These are phyloP conservation scores for Lithospermum erythrorhizon DNA, from an alignment of 257 asterid genomes.

Conservation along the genomic window DNA sequence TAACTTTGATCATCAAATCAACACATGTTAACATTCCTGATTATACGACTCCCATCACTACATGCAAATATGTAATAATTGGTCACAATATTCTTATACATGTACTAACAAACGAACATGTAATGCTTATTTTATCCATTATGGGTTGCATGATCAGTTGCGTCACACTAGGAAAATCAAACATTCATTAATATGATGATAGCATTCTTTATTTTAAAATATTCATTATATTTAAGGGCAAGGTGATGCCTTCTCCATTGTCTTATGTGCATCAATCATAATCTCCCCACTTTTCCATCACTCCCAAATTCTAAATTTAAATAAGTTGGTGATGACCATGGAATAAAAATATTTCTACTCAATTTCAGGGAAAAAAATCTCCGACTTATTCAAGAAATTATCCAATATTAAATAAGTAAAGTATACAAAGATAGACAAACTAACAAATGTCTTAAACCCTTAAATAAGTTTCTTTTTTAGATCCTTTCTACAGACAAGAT, in stretches of 20 bases:
- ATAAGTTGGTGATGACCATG: not conserved
- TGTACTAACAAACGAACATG: too few species aligned
- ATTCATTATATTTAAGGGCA: not conserved
- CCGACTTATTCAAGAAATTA: too few species aligned
- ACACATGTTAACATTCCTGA: too few species aligned
- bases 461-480: not conserved
- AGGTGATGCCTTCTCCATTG: not conserved
- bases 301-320: not conserved
- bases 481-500: not conserved
- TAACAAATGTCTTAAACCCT: not conserved
- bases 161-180: too few species aligned
- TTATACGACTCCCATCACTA: too few species aligned
- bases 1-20: too few species aligned
- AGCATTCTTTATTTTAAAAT: not conserved
- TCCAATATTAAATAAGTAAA: too few species aligned
- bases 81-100: too few species aligned
- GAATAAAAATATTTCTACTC: not conserved
- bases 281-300: not conserved
- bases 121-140: too few species aligned
- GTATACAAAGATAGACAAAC: not conserved
- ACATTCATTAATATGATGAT: too few species aligned
- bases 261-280: not conserved
- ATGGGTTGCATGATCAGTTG: too few species aligned
- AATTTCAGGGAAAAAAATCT: not conserved
- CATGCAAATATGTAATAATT: too few species aligned